phyloP scores from a whole-genome alignment of 2,329 filamentous ascomycete genomes.

The Alternaria ethzedia region DNA sequence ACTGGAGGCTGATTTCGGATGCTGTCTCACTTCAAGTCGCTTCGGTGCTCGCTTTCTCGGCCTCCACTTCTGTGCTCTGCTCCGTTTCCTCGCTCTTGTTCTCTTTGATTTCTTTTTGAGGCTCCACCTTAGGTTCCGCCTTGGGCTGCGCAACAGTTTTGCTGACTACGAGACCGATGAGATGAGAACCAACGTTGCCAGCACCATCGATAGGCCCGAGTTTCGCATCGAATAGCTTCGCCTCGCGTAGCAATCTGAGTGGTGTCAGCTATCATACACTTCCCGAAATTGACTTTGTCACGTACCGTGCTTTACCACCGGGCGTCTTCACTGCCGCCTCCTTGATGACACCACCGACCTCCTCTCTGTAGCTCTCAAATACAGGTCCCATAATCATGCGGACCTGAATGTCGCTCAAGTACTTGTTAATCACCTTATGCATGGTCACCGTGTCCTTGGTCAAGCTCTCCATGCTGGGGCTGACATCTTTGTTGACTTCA shows the following conservation, averaged over 20 bases:
- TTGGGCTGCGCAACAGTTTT: conserved; percentile 54
- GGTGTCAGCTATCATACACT: conserved; percentile 9
- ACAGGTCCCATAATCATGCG: conserved; percentile 86
- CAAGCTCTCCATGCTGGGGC: conserved; percentile 83
- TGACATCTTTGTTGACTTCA: conserved; percentile 55
- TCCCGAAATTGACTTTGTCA: conserved; percentile 2
- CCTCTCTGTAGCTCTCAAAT: conserved; percentile 79
- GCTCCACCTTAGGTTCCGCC: conserved; percentile 6
- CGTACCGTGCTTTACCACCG: conserved; percentile 74
- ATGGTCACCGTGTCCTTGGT: conserved; percentile 85
- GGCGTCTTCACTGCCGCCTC: conserved; percentile 70
- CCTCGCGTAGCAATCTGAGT: conserved; percentile 74
- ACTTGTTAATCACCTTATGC: conserved; percentile 81
- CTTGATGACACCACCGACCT: conserved; percentile 74
- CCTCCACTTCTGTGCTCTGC: not conserved
- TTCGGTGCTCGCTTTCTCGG: not conserved
- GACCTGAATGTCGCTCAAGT: conserved; percentile 78
- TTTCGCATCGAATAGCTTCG: conserved; percentile 73
- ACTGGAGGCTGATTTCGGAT: not conserved
- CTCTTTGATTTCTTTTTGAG: not conserved
- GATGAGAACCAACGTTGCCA: conserved; percentile 72
- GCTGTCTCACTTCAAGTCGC: not conserved
- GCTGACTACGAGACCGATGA: conserved; percentile 68
- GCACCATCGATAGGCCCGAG: conserved; percentile 82
- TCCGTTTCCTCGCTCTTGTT: conserved; percentile 6